These are phyloP conservation scores for Chlamydomonas urium DNA, from an alignment of 139 green algal genomes.

Conservation along the genomic window DNA sequence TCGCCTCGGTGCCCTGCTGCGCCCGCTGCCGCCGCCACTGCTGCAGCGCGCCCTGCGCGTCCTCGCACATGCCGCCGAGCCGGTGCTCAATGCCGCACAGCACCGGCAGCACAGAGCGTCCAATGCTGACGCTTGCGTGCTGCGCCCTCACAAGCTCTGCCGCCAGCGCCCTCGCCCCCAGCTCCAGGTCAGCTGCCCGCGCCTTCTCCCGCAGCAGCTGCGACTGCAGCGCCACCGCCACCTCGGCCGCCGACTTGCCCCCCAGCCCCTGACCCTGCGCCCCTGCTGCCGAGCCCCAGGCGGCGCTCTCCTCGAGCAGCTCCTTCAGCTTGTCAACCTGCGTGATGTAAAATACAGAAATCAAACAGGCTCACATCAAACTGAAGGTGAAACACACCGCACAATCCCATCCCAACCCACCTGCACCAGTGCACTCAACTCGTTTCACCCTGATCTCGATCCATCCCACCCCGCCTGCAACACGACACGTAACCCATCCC, in stretches of 20 bases:
- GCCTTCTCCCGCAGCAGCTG: constrained; percentile 35
- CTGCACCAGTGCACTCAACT: not conserved
- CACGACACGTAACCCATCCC: no score
- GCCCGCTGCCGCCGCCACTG: no score
- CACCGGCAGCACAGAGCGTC: constrained; percentile 30
- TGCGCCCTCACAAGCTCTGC: constrained; percentile 45
- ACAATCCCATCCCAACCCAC: not conserved
- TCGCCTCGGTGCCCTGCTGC: no score
- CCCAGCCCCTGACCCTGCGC: not conserved
- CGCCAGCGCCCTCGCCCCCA: constrained; percentile 36
- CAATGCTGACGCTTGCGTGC: constrained; percentile 24
- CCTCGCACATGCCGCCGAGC: constrained; percentile 23
- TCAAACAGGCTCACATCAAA: not conserved
- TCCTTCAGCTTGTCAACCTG: constrained; percentile 61
- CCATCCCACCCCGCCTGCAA: no score
- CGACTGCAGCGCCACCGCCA: not conserved
- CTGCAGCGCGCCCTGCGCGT: not conserved
- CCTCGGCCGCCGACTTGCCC: not conserved
- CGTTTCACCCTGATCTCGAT: no score
- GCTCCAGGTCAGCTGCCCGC: constrained; percentile 24
- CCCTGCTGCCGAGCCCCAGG: constrained; percentile 34
- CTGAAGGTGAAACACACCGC: not conserved
- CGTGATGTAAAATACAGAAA: constrained; percentile 20
- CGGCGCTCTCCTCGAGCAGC: constrained; percentile 61
- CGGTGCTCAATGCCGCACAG: constrained; percentile 39